Evolutionary conservation across 1,284 basidiomycete species (phyloP).

Genomic region (Trichosporon inkin): DNA sequence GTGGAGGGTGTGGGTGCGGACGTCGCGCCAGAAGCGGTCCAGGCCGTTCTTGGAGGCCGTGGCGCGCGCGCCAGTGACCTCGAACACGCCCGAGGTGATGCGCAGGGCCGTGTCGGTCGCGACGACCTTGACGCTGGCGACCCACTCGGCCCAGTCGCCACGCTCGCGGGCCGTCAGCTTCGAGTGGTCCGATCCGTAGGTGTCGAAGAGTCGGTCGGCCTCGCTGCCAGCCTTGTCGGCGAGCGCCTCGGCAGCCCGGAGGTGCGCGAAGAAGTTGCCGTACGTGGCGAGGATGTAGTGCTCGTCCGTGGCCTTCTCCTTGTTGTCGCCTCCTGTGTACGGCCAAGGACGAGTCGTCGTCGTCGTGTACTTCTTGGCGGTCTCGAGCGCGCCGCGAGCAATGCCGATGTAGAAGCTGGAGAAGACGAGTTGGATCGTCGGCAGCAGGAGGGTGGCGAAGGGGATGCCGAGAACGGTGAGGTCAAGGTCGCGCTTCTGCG

Average conservation of each 20-base stretch:
- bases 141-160: constrained; percentile 39
- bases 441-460: constrained; percentile 44
- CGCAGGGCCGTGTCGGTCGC: constrained; percentile 39
- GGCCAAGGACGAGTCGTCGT: constrained; percentile 44
- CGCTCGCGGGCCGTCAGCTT: constrained; percentile 37
- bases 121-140: constrained; percentile 43
- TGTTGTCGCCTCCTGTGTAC: constrained; percentile 29
- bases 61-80: constrained; percentile 40
- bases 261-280: constrained; percentile 40
- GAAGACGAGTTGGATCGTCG: constrained; percentile 44
- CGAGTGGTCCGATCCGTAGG: constrained; percentile 20
- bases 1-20: constrained; percentile 38
- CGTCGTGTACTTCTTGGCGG: constrained; percentile 37
- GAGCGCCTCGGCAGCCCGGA: constrained; percentile 41
- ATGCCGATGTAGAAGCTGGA: constrained; percentile 47
- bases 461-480: neutral
- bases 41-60: constrained; percentile 40
- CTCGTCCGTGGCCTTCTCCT: constrained; percentile 31
- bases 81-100: constrained; percentile 40
- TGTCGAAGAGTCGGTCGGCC: constrained; percentile 25
- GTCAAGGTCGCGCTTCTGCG: neutral
- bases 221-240: constrained; percentile 32
- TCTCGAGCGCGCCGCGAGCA: constrained; percentile 38
- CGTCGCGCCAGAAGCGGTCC: constrained; percentile 27
- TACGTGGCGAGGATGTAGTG: constrained; percentile 44